A percentile compares a stretch with the other conserved stretches of the same genome.
Conservation (phyloP, 2,329 filamentous ascomycete genomes). For the Fusarium verrucosum region DNA sequence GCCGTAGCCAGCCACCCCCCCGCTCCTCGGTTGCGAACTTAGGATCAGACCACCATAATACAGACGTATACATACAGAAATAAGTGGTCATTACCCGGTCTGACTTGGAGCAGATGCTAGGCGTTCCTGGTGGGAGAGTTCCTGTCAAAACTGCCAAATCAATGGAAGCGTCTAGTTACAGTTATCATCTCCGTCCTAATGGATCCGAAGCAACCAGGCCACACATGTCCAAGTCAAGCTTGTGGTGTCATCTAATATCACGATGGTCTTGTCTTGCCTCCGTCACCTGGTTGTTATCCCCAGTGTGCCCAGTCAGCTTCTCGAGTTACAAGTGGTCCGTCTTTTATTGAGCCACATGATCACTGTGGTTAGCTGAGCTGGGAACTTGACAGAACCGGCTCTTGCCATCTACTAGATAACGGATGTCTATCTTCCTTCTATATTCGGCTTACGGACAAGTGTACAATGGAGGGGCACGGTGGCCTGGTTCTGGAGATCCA, state of each 20-base stretch:
- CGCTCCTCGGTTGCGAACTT: constrained; percentile 43
- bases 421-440: constrained; percentile 5
- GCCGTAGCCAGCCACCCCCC: constrained; percentile 42
- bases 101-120: constrained; percentile 17
- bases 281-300: constrained; percentile 13
- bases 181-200: constrained; percentile 25
- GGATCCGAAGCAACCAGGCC: constrained; percentile 20
- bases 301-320: constrained; percentile 20
- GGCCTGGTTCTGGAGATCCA: constrained; percentile 24
- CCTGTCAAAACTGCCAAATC: constrained; percentile 18
- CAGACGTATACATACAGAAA: constrained; percentile 27
- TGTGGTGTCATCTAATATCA: constrained; percentile 40
- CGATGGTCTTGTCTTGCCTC: constrained; percentile 10
- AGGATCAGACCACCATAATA: constrained; percentile 45
- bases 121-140: constrained; percentile 21
- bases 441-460: not conserved
- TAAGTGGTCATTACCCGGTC: constrained; percentile 11
- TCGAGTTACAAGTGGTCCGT: constrained; percentile 18
- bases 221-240: constrained; percentile 8
- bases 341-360: constrained; percentile 15
- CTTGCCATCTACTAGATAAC: constrained; percentile 29
- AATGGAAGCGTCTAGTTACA: constrained; percentile 26
- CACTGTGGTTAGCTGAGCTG: constrained; percentile 17
- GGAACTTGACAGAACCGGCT: constrained; percentile 19
- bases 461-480: not conserved